Evolutionary conservation across 2,329 filamentous ascomycete species (phyloP).

Genomic region (Monilinia aucupariae): DNA sequence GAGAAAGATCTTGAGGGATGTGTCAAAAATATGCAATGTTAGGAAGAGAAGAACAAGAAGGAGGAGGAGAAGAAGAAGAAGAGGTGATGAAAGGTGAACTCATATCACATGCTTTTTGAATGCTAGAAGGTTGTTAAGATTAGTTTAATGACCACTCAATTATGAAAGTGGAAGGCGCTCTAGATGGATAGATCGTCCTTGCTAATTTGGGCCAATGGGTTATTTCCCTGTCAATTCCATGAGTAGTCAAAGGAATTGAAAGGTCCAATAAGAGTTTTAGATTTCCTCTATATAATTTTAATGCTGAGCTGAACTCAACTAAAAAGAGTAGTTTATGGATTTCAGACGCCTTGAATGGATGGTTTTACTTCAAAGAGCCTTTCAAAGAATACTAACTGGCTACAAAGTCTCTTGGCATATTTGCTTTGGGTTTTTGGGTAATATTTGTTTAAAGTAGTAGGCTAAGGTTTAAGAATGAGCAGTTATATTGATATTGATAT

Average conservation of each 20-base stretch:
- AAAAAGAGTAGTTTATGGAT: too few species aligned
- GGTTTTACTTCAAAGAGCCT: too few species aligned
- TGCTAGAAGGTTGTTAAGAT: not conserved
- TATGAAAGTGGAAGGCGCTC: not conserved
- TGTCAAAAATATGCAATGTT: not conserved
- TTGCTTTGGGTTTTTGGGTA: too few species aligned
- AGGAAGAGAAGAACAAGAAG: not conserved
- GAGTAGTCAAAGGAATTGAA: not conserved
- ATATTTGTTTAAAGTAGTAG: too few species aligned
- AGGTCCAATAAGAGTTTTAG: too few species aligned
- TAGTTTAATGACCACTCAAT: not conserved
- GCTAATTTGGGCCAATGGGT: not conserved
- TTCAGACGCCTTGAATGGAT: too few species aligned
- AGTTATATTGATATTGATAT: too few species aligned
- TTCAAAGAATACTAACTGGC: too few species aligned
- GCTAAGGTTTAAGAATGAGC: too few species aligned
- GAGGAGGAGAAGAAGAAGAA: accelerated
- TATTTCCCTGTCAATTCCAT: accelerated
- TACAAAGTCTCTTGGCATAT: too few species aligned
- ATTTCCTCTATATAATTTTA: too few species aligned
- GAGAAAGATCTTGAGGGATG: not conserved
- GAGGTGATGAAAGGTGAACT: not conserved
- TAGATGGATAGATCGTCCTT: not conserved
- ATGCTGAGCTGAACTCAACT: too few species aligned
- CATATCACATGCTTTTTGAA: not conserved